These are phyloP conservation scores for Plasmodium fragile DNA, from an alignment of 169 alveolate genomes.

Conservation along the genomic window DNA sequence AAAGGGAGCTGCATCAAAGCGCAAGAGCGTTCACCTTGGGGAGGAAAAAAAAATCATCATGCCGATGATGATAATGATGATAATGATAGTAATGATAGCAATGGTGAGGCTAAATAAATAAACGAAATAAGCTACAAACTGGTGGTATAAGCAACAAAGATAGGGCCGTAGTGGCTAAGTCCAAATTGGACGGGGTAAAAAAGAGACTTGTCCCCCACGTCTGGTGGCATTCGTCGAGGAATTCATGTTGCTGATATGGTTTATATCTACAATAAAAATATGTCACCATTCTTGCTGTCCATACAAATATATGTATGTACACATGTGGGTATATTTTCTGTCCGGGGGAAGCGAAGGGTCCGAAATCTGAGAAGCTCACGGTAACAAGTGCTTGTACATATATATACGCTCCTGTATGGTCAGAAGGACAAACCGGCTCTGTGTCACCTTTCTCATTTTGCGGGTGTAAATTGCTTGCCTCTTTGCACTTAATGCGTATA, in stretches of 20 bases:
- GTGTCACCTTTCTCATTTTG: background rate
- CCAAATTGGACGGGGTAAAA: background rate
- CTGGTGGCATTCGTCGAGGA: background rate
- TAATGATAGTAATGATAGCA: background rate
- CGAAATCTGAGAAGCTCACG: background rate
- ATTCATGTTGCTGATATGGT: background rate
- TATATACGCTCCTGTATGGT: background rate
- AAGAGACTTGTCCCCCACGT: background rate
- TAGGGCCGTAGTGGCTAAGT: background rate
- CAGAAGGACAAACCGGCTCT: background rate
- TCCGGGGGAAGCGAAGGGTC: background rate
- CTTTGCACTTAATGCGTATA: background rate
- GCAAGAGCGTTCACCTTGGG: background rate
- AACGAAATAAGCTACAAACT: background rate
- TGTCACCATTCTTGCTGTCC: background rate
- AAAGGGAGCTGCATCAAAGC: background rate
- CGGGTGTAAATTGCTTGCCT: background rate
- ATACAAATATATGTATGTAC: background rate
- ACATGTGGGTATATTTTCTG: background rate
- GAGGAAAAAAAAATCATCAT: background rate
- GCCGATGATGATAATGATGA: background rate
- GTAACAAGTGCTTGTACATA: background rate
- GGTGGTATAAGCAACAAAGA: background rate
- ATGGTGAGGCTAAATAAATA: background rate
- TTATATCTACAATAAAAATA: too few species aligned